Evolutionary conservation across 495 filamentous ascomycete species (phyloP).

Genomic region (Aspergillus leporis): DNA sequence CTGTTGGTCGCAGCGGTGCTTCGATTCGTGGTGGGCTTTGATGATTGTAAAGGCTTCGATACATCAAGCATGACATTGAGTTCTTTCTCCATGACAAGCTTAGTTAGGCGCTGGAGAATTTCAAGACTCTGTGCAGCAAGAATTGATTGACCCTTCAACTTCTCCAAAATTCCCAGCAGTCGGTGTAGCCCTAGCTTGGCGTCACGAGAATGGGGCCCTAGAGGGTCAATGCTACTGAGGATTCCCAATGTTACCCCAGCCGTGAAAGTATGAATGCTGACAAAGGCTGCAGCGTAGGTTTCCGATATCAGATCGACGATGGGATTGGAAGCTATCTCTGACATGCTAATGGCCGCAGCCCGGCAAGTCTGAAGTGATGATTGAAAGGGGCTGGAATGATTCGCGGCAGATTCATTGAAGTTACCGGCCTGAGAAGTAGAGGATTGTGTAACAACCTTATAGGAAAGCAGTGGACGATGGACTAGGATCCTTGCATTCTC

Average conservation of each 20-base stretch:
- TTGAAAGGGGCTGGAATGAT: slow-evolving; percentile 9
- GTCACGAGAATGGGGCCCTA: slow-evolving; percentile 17
- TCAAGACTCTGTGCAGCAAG: slow-evolving; percentile 27
- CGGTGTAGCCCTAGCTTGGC: slow-evolving; percentile 25
- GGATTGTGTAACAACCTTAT: slow-evolving; percentile 8
- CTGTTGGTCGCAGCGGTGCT: neutral
- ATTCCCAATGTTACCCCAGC: slow-evolving; percentile 29
- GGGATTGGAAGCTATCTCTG: slow-evolving; percentile 11
- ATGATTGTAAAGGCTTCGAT: neutral
- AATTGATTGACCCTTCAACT: slow-evolving; percentile 22
- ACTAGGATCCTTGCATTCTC: slow-evolving; percentile 30
- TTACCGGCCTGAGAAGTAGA: neutral
- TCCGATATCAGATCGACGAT: slow-evolving; percentile 25
- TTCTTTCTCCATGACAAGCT: slow-evolving; percentile 33
- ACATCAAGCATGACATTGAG: slow-evolving; percentile 24
- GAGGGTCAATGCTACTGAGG: slow-evolving; percentile 27
- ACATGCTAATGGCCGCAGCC: slow-evolving; percentile 29
- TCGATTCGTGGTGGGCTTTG: no score
- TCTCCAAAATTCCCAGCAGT: slow-evolving; percentile 24
- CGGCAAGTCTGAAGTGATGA: slow-evolving; percentile 23
- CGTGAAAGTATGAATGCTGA: slow-evolving; percentile 34
- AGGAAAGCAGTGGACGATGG: slow-evolving; percentile 28
- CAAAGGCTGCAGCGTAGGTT: slow-evolving; percentile 33
- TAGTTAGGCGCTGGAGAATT: slow-evolving; percentile 25
- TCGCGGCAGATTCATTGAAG: neutral